Base-by-base conservation (phyloP, 2,329 filamentous ascomycete species). In the Venturia oleaginea region DNA sequence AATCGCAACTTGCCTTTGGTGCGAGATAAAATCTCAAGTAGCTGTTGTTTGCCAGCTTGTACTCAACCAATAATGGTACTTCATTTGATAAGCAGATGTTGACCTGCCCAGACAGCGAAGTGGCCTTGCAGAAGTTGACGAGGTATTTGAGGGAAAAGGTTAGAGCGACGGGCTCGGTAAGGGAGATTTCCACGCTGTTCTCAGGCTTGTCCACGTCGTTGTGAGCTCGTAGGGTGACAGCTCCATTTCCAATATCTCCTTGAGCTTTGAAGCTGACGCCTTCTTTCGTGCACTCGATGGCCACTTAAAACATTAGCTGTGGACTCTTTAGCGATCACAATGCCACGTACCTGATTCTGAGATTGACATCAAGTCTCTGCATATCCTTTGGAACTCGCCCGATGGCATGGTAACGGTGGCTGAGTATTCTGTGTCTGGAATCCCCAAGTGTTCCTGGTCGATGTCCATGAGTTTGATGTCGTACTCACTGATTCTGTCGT, bases 391-490 rank as follows among this genome's bases (percentile, higher is more conserved):
- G 79, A 99, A 97, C 79, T 99, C 94, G 59, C 81, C 76, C 40
- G 90, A 86, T 17, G 94, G 93, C 91, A 99, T 92, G 64, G 84
- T 82, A 68, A 99, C 90, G 22, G 90, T 94, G 59, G 94, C 90
- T 46, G 92, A 89, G 75, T 99, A 99, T 73, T 99, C 94, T n/a
- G 95, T 99, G 72, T 99, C 93, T 19, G 94, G 94, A 72, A 99
- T 99, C 68, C 94, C 94, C 78, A 99, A 81, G 78, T 99, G 94
- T 84, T 99, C 94, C 81, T 99, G 95, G 79, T 99, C 94, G 77
- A 99, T 99, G 77, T 99, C 94, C 94, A 99, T 99, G 76, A 99
- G 87, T 84, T 99, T 99, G 79, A 99, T 90, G 78, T 99, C 94
- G 77, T 99, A 99, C 83, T 99, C 95, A 84, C 91, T 96, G 75